Evolutionary conservation across 345 rosid genomes (phyloP).

Genomic region (Lagerstroemia speciosa): DNA sequence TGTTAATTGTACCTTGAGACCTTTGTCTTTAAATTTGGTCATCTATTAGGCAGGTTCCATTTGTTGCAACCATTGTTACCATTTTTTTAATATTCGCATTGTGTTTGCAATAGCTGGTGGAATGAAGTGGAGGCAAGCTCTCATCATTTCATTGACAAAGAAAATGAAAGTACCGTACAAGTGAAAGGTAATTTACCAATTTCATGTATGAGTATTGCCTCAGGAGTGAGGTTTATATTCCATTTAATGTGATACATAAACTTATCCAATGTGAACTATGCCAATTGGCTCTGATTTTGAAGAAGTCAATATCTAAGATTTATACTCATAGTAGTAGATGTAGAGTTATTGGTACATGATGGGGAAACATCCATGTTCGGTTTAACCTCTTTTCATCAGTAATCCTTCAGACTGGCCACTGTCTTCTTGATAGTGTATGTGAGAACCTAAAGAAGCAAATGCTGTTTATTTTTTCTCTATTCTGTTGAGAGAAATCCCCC

Average conservation of each 20-base stretch:
- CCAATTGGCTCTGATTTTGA: neutral
- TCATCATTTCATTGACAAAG: conserved; percentile 70
- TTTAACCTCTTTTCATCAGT: neutral
- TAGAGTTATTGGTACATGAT: neutral
- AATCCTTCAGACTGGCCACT: neutral
- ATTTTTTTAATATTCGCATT: conserved; percentile 56
- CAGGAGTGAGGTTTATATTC: conserved; percentile 9
- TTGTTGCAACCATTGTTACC: neutral
- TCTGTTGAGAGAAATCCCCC: neutral
- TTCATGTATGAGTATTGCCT: conserved; percentile 21
- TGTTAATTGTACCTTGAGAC: conserved; percentile 48
- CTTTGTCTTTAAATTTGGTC: conserved; percentile 21
- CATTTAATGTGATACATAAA: neutral
- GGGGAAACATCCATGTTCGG: neutral
- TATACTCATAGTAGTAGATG: neutral
- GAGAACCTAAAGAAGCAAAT: neutral
- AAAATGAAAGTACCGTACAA: conserved; percentile 34
- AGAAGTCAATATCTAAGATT: neutral
- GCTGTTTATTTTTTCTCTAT: neutral
- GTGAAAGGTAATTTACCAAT: conserved; percentile 58
- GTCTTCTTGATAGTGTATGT: neutral
- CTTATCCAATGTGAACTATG: neutral
- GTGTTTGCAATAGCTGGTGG: conserved; percentile 91
- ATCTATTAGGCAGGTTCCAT: neutral
- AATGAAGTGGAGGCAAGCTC: conserved; percentile 70